Percentiles rank a stretch among this genome's conserved stretches.
These are phyloP conservation scores for Ceratobasidium sp. DNA, from an alignment of 1,284 basidiomycete genomes.

Conservation along the genomic window DNA sequence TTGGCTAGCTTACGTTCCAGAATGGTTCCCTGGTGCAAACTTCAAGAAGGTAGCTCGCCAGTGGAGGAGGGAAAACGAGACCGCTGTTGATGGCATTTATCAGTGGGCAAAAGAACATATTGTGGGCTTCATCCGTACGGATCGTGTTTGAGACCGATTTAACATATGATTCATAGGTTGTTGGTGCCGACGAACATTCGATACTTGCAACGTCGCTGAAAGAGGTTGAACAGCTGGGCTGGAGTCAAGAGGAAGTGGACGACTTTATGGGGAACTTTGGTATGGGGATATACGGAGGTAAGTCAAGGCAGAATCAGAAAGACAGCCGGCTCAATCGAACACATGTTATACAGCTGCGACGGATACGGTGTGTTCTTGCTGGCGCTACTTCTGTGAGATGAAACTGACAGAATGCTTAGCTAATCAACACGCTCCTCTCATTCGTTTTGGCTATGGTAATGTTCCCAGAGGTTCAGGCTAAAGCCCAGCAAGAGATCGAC, in stretches of 20 bases:
- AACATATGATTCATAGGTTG: neutral
- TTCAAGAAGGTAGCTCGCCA: constrained; percentile 18
- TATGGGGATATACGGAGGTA: constrained; percentile 3
- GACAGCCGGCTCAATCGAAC: neutral
- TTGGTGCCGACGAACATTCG: constrained; percentile 7
- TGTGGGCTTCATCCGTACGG: neutral
- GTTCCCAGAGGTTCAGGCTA: constrained; percentile 42
- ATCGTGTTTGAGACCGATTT: neutral
- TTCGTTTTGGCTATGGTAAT: constrained; percentile 33
- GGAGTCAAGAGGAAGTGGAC: neutral
- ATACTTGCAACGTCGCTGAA: neutral
- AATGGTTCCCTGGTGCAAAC: constrained; percentile 40
- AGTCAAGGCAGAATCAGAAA: neutral
- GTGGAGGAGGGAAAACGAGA: constrained; percentile 32
- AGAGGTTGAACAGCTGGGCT: constrained; percentile 1
- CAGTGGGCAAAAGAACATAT: constrained; percentile 25
- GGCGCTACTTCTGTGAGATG: neutral
- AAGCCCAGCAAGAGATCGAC: constrained; percentile 45
- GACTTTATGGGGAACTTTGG: neutral
- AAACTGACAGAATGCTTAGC: constrained; percentile 3
- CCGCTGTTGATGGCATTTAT: neutral
- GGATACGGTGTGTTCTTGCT: neutral
- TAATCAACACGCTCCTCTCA: constrained; percentile 17
- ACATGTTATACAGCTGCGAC: neutral
- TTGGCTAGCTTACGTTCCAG: constrained; percentile 25